Evolutionary conservation across 129 eudicot genomes (phyloP), one percentile per base, ranked within the genome.

Genomic region (Chrysanthemum lavandulifolium): DNA sequence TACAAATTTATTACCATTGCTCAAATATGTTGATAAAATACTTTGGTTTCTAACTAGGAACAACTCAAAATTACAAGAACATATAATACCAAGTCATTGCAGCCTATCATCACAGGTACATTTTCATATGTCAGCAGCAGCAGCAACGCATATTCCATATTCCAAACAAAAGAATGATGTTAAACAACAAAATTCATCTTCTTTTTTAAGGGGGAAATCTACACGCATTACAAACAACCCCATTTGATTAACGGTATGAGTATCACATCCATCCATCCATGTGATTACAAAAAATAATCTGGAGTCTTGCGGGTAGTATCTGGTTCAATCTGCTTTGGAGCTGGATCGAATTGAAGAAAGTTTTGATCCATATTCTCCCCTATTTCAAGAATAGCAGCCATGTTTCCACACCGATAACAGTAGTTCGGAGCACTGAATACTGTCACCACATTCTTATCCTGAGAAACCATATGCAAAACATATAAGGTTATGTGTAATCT

Each of bases 281-380:
- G 57, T 51, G 61, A 76, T 87, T 73, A 92, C 86, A 92, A 85
- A 84, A 92, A 92, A 79, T 87, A 87, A 80, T 92, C 98, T 2
- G 96, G 98, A 45, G 96, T 92, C 84, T 92, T 89, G 57, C 98
- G 89, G 0, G 95, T 89, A 25, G 98, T 87, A 80, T 92, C 98
- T 0, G 98, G 98, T 74, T 92, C 96, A 66, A 89, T 89, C 81
- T 89, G 98, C 68, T 96, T 79, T 40, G 98, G 98, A 13, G 96
- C 96, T 1, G 98, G 98, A 65, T 92, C 98, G 74, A 92, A 92
- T 58, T 92, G 98, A 75, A 92, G 95, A 81, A 92, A 89, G 64
- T 87, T 92, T 75, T 89, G 96, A 53, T 92, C 98, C 98, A 92
- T 92, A 69, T 89, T 85, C 76, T 92, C n/a, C 98, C 98, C 98